Conservation (phyloP, 1,284 basidiomycete species). For the Cryptococcus floricola region DNA sequence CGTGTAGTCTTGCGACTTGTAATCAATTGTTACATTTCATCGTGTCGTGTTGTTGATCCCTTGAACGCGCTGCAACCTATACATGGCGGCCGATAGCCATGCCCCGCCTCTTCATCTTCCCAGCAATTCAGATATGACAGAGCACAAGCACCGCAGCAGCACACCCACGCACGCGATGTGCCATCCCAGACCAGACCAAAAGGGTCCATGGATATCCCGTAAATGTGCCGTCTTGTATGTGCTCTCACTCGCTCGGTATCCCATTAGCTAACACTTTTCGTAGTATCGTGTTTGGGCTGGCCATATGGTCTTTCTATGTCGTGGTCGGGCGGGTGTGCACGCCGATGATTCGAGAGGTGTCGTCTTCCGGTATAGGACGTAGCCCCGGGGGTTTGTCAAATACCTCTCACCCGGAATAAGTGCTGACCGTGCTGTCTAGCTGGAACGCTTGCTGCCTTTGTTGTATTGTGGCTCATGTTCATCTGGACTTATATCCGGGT, state of each 20-base stretch:
- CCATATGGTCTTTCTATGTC: slow-evolving; percentile 58
- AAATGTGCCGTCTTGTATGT: slow-evolving; percentile 32
- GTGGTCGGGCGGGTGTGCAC: slow-evolving; percentile 64
- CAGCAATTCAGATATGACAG: background rate
- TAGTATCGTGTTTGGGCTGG: slow-evolving; percentile 35
- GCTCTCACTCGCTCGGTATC: background rate
- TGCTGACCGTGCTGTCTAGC: slow-evolving; percentile 49
- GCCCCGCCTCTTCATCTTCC: too few species aligned
- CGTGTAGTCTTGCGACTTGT: too few species aligned
- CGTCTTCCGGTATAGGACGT: slow-evolving; percentile 52
- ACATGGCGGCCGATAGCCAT: background rate
- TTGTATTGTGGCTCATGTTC: slow-evolving; percentile 63
- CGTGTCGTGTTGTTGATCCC: too few species aligned
- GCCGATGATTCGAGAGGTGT: slow-evolving; percentile 57
- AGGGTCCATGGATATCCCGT: too few species aligned
- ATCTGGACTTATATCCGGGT: slow-evolving; percentile 69
- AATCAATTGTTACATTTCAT: too few species aligned
- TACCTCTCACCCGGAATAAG: background rate
- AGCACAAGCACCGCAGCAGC: background rate
- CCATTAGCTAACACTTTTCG: background rate
- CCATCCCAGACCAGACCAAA: too few species aligned
- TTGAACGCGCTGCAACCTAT: background rate
- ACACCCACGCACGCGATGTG: too few species aligned
- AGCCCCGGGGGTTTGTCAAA: slow-evolving; percentile 58
- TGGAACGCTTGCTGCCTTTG: slow-evolving; percentile 59